phyloP scores from a whole-genome alignment of 352 stramenopile genomes.

The Achlya hypogyna region DNA sequence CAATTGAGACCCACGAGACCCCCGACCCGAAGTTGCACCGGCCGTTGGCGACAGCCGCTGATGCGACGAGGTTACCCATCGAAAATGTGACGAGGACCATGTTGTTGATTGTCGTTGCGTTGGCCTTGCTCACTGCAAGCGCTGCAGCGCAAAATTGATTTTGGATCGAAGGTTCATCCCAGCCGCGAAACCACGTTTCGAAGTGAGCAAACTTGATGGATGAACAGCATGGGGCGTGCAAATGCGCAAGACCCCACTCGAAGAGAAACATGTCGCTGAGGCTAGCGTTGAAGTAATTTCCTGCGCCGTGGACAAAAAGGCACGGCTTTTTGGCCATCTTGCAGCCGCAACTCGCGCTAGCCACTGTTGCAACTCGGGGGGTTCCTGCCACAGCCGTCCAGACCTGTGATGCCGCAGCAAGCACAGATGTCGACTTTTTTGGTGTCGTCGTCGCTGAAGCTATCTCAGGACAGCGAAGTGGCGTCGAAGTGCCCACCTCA shows the following conservation, averaged over 20 bases:
- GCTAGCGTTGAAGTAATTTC: no score
- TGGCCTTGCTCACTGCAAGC: conserved; percentile 9
- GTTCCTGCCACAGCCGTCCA: no score
- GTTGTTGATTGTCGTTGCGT: conserved; percentile 21
- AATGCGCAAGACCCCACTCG: conserved; percentile 22
- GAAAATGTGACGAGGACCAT: conserved; percentile 32
- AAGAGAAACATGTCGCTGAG: background rate
- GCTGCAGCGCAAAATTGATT: conserved; percentile 23
- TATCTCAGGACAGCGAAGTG: no score
- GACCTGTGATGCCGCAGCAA: no score
- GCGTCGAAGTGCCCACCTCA: no score
- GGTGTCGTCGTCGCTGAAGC: no score
- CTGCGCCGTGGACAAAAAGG: conserved; percentile 35
- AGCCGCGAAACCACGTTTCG: conserved; percentile 22
- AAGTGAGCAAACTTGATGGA: conserved; percentile 24
- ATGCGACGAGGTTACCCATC: conserved; percentile 36
- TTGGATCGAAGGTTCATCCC: conserved; percentile 22
- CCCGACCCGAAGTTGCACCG: conserved; percentile 24
- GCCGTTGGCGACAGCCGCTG: conserved; percentile 22
- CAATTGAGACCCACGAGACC: conserved; percentile 34
- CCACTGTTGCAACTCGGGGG: no score
- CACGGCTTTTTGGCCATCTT: no score
- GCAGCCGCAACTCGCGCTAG: no score
- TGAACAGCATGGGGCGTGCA: conserved; percentile 25
- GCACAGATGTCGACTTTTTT: no score